These are phyloP conservation scores for Aquanectria penicillioides DNA, from an alignment of 2,329 filamentous ascomycete genomes.

Conservation along the genomic window DNA sequence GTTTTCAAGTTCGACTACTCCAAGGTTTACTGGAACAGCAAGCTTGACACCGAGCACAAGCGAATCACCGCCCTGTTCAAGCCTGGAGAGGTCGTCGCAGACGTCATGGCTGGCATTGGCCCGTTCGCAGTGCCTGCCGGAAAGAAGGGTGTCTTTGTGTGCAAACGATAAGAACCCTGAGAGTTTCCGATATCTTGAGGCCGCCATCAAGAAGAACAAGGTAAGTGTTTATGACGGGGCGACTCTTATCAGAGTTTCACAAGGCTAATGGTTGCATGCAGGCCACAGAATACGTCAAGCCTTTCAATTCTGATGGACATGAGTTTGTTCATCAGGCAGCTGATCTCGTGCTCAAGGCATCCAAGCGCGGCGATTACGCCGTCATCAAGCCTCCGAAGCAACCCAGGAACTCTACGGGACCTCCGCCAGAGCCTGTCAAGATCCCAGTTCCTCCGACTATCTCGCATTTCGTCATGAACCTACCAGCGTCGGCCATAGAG, in stretches of 20 bases:
- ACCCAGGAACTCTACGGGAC: conserved; percentile 50
- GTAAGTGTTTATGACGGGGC: conserved; percentile 52
- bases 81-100: conserved; percentile 88
- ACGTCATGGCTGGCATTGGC: conserved; percentile 97
- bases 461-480: conserved; percentile 97
- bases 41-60: conserved; percentile 88
- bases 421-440: conserved; percentile 49
- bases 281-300: conserved; percentile 75
- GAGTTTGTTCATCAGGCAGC: conserved; percentile 80
- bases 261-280: conserved; percentile 41
- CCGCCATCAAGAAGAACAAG: conserved; percentile 82
- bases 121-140: conserved; percentile 94
- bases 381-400: conserved; percentile 56
- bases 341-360: conserved; percentile 65
- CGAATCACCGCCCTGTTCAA: conserved; percentile 80
- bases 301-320: conserved; percentile 85
- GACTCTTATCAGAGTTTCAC: neutral
- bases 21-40: conserved; percentile 98
- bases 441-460: conserved; percentile 77
- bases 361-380: conserved; percentile 61
- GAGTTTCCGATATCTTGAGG: conserved; percentile 76
- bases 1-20: conserved; percentile 93
- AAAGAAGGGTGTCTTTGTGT: conserved; percentile 88
- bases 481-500: conserved; percentile 87
- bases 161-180: conserved; percentile 98